Percentiles rank a stretch among this genome's conserved stretches.
phyloP scores from a whole-genome alignment of 129 eudicot species.

The Helichrysum umbraculigerum region DNA sequence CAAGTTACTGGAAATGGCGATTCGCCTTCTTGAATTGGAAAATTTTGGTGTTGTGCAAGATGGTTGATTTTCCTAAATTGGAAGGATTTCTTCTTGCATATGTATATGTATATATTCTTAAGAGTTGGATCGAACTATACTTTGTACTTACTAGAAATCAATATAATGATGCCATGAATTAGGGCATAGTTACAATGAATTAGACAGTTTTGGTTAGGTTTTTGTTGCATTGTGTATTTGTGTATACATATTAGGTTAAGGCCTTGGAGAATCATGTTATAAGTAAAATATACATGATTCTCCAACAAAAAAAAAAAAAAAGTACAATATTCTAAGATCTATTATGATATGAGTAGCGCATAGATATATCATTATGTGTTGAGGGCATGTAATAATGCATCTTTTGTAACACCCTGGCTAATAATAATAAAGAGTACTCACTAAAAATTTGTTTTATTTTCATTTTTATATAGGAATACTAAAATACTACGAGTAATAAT shows the following conservation, averaged over 20 bases:
- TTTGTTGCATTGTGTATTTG: not conserved
- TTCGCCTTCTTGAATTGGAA: conserved; percentile 34
- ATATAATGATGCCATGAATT: conserved; percentile 2
- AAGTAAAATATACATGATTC: too few species aligned
- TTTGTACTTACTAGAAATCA: conserved; percentile 4
- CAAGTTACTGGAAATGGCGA: conserved; percentile 39
- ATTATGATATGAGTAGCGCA: too few species aligned
- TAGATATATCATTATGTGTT: too few species aligned
- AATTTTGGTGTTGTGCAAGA: conserved; percentile 20
- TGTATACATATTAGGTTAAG: not conserved
- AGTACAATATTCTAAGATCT: too few species aligned
- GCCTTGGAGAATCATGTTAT: not conserved
- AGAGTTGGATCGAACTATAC: conserved; percentile 7
- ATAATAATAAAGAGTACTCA: too few species aligned
- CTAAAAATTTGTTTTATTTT: too few species aligned
- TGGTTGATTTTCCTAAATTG: conserved; percentile 20
- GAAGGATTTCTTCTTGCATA: conserved; percentile 17
- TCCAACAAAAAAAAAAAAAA: too few species aligned
- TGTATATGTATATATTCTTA: conserved; percentile 26
- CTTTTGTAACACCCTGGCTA: too few species aligned
- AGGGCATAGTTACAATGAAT: conserved; percentile 16
- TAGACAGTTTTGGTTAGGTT: not conserved
- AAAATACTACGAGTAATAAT: too few species aligned
- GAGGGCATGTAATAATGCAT: too few species aligned
- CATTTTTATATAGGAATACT: too few species aligned